Conservation (phyloP, 345 rosid species). For the Bruguiera parviflora region DNA sequence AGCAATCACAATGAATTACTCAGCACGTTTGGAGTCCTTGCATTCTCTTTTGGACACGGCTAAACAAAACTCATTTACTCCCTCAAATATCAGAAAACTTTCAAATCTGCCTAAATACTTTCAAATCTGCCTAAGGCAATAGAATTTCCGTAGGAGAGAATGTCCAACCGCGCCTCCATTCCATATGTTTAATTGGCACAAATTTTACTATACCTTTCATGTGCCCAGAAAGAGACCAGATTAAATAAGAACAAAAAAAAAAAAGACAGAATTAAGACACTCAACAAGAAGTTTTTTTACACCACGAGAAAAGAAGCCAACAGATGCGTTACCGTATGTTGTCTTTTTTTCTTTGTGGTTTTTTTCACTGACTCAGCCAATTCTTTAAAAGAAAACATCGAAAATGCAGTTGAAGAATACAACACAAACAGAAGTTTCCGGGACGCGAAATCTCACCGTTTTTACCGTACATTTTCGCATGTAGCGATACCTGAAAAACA, state of each 20-base stretch:
- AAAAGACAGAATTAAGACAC: no score
- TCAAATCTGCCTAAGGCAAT: no score
- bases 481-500: conserved; percentile 56
- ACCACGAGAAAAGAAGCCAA: neutral
- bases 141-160: no score
- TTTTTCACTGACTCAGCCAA: neutral
- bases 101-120: neutral
- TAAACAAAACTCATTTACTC: neutral
- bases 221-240: no score
- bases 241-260: no score
- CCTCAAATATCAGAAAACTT: neutral
- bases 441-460: conserved; percentile 48
- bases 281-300: no score
- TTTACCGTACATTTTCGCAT: conserved; percentile 60
- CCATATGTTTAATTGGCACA: no score
- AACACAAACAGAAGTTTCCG: neutral
- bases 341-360: neutral
- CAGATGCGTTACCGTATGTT: neutral
- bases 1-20: neutral
- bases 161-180: no score
- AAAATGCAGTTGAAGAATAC: neutral
- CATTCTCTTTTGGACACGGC: neutral
- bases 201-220: no score
- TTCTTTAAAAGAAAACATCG: neutral
- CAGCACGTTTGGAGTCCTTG: neutral